phyloP scores from a whole-genome alignment of 495 filamentous ascomycete genomes.

The Evernia prunastri region DNA sequence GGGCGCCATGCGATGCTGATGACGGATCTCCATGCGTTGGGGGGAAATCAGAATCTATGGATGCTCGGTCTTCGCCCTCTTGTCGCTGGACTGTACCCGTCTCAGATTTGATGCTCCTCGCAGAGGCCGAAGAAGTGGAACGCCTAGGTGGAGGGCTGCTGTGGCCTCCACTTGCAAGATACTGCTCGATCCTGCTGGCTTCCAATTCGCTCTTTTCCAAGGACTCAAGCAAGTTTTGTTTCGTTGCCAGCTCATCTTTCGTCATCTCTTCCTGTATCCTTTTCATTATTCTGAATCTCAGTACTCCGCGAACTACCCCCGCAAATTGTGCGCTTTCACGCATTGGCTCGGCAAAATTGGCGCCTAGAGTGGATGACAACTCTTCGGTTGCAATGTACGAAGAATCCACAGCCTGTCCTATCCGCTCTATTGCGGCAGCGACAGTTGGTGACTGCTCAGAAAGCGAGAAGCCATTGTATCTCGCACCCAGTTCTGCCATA shows the following conservation, averaged over 20 bases:
- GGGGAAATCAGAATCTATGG: constrained; percentile 90
- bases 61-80: constrained; percentile 62
- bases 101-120: constrained; percentile 43
- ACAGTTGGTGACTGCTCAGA: constrained; percentile 83
- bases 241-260: constrained; percentile 78
- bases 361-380: constrained; percentile 71
- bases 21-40: constrained; percentile 75
- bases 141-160: constrained; percentile 52
- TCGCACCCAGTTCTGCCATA: constrained; percentile 82
- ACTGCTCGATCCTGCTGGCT: constrained; percentile 86
- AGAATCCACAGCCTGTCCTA: constrained; percentile 89
- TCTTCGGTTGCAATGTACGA: constrained; percentile 96
- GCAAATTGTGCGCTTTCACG: constrained; percentile 95
- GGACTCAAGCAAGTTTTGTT: constrained; percentile 68
- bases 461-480: constrained; percentile 94
- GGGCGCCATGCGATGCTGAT: constrained; percentile 44
- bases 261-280: constrained; percentile 97
- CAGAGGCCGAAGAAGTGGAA: constrained; percentile 54
- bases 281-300: constrained; percentile 85
- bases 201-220: constrained; percentile 86
- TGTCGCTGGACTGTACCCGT: constrained; percentile 28
- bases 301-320: constrained; percentile 79
- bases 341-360: constrained; percentile 94
- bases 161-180: constrained; percentile 63
- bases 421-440: constrained; percentile 86